Evolutionary conservation across 2,329 filamentous ascomycete species (phyloP).

Genomic region (Sporothrix pseudoabietina): DNA sequence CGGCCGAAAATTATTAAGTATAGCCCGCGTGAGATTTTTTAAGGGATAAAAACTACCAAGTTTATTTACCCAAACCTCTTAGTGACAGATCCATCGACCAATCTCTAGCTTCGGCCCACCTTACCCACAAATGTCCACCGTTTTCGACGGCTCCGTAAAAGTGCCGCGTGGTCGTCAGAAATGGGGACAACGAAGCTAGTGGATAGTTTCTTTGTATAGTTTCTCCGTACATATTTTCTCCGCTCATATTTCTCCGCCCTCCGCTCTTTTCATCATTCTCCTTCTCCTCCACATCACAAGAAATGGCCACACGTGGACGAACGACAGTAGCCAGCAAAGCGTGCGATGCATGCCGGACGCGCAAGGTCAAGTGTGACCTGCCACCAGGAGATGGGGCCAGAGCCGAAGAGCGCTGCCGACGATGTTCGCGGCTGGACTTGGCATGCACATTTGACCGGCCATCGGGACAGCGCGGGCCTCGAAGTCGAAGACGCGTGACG

Average conservation of each 20-base stretch:
- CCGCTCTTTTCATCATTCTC: neutral
- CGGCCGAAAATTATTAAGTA: no score
- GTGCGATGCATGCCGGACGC: constrained; percentile 6
- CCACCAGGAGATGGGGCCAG: neutral
- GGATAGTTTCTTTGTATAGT: no score
- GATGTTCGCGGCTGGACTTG: neutral
- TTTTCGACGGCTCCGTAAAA: no score
- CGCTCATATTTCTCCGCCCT: constrained; percentile 11
- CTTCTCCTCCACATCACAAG: neutral
- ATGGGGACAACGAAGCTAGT: no score
- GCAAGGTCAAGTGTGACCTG: constrained; percentile 20
- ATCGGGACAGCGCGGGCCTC: neutral
- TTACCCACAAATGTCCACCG: no score
- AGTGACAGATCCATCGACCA: no score
- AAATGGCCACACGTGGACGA: neutral
- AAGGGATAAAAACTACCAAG: no score
- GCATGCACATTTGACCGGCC: constrained; percentile 13
- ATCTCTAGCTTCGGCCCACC: no score
- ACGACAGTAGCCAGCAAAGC: constrained; percentile 16
- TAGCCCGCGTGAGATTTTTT: no score
- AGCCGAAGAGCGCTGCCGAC: neutral
- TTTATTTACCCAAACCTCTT: no score
- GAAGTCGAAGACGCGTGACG: neutral
- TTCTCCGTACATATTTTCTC: neutral
- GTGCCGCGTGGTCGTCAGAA: no score